Conservation (phyloP, 305 asterid genomes). For the Plantago coronopus region DNA sequence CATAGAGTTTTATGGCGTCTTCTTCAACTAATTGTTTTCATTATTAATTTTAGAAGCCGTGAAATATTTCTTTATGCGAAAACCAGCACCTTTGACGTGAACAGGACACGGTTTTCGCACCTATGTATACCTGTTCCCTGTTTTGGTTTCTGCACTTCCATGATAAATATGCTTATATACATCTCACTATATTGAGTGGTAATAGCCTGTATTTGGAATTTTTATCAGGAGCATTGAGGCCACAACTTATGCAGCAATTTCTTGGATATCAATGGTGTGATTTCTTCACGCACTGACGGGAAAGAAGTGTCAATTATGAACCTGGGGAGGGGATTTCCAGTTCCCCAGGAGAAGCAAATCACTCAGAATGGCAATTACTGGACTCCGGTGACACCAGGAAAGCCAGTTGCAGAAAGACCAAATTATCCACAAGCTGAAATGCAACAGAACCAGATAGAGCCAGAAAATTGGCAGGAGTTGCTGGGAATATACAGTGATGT, state of each 20-base stretch:
- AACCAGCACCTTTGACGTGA: not conserved
- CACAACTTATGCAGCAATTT: conserved; percentile 10
- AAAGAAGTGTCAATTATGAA: conserved; percentile 38
- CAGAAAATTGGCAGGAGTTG: conserved; percentile 45
- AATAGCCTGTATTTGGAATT: conserved; percentile 14
- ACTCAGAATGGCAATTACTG: conserved; percentile 36
- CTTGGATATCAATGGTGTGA: conserved; percentile 20
- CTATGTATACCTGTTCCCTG: not conserved
- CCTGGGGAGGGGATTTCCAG: conserved; percentile 48
- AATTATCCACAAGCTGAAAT: conserved; percentile 25
- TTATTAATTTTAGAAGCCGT: not conserved
- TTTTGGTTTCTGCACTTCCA: conserved; percentile 5
- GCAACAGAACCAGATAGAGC: conserved; percentile 26
- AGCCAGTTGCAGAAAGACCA: conserved; percentile 32
- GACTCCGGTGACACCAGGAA: conserved; percentile 46
- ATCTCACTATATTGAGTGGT: not conserved
- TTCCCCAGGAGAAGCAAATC: conserved; percentile 37
- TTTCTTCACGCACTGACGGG: conserved; percentile 1
- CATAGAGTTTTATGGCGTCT: not conserved
- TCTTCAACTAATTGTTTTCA: not conserved
- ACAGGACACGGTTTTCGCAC: not conserved
- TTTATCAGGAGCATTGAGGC: conserved; percentile 22
- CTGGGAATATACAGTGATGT: conserved; percentile 42
- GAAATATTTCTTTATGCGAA: not conserved
- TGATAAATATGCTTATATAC: conserved; percentile 1